These are phyloP conservation scores for Ambrosia hybrid DNA, from an alignment of 140 eudicot genomes.

Conservation along the genomic window DNA sequence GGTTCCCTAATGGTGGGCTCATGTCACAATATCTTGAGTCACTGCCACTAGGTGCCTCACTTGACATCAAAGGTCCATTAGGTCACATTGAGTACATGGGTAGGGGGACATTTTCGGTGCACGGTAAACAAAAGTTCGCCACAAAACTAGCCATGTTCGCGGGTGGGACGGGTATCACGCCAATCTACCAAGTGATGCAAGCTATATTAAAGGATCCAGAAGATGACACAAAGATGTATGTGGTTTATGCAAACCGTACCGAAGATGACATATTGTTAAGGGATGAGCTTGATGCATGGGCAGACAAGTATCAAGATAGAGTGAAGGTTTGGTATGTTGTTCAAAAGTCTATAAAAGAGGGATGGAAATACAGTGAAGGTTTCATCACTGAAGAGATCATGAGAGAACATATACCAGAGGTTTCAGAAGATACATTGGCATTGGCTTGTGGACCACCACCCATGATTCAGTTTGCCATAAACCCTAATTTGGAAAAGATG, in stretches of 20 bases:
- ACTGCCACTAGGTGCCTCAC: conserved; percentile 47
- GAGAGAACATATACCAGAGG: conserved; percentile 62
- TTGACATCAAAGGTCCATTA: conserved; percentile 86
- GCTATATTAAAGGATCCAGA: conserved; percentile 84
- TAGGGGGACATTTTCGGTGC: conserved; percentile 60
- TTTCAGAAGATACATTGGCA: conserved; percentile 49
- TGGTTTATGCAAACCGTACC: conserved; percentile 89
- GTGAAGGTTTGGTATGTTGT: conserved; percentile 96
- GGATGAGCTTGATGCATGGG: conserved; percentile 86
- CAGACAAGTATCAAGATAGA: conserved; percentile 48
- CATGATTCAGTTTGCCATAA: conserved; percentile 79
- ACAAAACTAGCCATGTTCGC: conserved; percentile 82
- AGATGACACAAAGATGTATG: conserved; percentile 80
- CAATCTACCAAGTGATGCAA: conserved; percentile 92
- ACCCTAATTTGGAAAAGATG: conserved; percentile 81
- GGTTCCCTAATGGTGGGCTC: conserved; percentile 83
- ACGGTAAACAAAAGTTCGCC: conserved; percentile 78
- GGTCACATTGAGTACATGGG: conserved; percentile 96
- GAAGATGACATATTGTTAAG: conserved; percentile 83
- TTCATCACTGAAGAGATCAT: conserved; percentile 51
- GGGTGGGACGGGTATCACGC: conserved; percentile 97
- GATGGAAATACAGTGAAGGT: conserved; percentile 80
- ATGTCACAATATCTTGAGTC: conserved; percentile 85
- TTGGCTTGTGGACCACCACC: conserved; percentile 92
- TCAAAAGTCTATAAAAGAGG: conserved; percentile 43